Percentiles rank a stretch among this genome's conserved stretches.
Conservation (phyloP, 2,329 filamentous ascomycete species). For the Trichoderma citrinoviride region DNA sequence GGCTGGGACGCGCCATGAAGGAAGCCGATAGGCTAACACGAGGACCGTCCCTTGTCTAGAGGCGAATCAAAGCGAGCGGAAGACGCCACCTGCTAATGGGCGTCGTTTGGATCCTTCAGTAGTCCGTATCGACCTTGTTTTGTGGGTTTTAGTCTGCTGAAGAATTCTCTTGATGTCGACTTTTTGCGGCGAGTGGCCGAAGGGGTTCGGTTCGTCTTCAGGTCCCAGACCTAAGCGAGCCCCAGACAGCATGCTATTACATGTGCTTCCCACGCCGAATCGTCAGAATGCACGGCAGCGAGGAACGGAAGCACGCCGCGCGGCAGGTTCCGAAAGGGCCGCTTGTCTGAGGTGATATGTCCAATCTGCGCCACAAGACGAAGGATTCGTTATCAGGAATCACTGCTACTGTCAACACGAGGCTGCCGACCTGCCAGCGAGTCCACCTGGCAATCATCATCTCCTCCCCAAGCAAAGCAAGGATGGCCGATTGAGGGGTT, state of each 20-base stretch:
- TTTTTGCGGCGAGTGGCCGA: neutral
- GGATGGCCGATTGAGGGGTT: conserved; percentile 1
- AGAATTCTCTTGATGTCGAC: neutral
- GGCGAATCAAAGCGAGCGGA: neutral
- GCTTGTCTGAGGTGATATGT: neutral
- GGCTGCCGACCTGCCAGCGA: neutral
- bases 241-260: neutral
- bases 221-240: neutral
- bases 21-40: neutral
- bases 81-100: conserved; percentile 14
- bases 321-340: neutral
- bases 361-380: neutral
- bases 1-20: conserved; percentile 5
- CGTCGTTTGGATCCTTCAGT: neutral
- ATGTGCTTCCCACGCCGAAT: neutral
- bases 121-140: neutral
- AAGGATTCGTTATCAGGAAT: neutral
- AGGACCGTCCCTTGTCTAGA: neutral
- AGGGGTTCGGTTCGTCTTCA: neutral
- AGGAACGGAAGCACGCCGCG: neutral
- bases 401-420: neutral
- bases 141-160: neutral
- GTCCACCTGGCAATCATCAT: neutral
- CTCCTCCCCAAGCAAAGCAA: neutral
- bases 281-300: neutral